Conservation (phyloP, 371 early-diverging fungal species). For the Nosema muscidifuracis region DNA sequence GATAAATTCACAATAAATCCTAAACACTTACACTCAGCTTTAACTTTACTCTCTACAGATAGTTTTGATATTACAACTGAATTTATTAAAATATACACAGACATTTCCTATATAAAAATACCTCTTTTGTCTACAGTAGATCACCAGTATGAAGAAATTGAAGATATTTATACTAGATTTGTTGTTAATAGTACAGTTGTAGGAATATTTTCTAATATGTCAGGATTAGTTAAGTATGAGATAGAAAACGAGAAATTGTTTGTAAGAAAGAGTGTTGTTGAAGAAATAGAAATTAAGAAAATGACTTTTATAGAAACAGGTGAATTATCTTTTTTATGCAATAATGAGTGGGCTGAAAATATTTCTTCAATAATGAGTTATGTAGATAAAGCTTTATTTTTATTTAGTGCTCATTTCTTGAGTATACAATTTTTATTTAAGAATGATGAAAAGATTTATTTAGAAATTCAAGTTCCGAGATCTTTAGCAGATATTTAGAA, state of each 20-base stretch:
- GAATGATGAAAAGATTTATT: slow-evolving; percentile 23
- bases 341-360: slow-evolving; percentile 31
- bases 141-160: slow-evolving; percentile 21
- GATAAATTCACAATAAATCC: slow-evolving; percentile 8
- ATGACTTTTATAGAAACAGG: slow-evolving; percentile 18
- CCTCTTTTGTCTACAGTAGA: slow-evolving; percentile 14
- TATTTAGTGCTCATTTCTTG: slow-evolving; percentile 25
- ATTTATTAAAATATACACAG: not conserved
- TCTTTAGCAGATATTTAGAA: not conserved
- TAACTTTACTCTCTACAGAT: not conserved
- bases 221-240: slow-evolving; percentile 27
- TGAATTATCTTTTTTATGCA: slow-evolving; percentile 34
- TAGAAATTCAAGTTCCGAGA: slow-evolving; percentile 30
- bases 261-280: slow-evolving; percentile 15
- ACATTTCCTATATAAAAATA: slow-evolving; percentile 17
- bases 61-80: not conserved
- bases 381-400: slow-evolving; percentile 22
- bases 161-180: slow-evolving; percentile 15
- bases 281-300: slow-evolving; percentile 23
- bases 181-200: not conserved
- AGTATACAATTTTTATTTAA: slow-evolving; percentile 40
- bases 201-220: slow-evolving; percentile 2
- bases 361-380: not conserved
- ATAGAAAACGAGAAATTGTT: slow-evolving; percentile 16
- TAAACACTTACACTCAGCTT: not conserved